Evolutionary conservation across 768 basidiomycete genomes (phyloP), one percentile per base, ranked within the genome.

Genomic region (Termitomyces sp.): DNA sequence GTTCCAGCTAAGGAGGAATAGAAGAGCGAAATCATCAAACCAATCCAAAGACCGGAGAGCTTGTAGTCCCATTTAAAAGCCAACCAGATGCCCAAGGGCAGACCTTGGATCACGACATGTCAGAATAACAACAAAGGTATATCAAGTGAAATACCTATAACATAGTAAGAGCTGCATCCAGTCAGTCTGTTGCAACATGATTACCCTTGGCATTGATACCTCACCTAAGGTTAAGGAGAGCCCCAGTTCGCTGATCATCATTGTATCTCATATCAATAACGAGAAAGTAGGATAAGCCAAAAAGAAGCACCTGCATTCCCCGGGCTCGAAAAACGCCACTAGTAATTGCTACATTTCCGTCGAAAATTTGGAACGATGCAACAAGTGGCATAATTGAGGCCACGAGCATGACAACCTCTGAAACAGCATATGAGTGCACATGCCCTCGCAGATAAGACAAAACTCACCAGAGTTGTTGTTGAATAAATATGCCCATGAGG

Each of bases 31-130:
- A 79, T 63, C 0, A 88, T 89, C 35, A 95, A 70, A 13, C 93
- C 94, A 39, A 88, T 75, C 94, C 93, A 97, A n/a, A 97, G 78
- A 1, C 94, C 94, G n/a, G 74, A 72, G 13, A 97, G 75, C 0
- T 76, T 83, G 65, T 80, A 74, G 29, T 73, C 66, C 13, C 64
- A 65, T 46, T 73, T 72, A 73, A 94, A 93, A 6, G 89, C 78
- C 7, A 95, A 81, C 68, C 80, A 89, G 44, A 92, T 69, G 10
- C 90, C 94, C 39, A 90, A 73, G 0, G 93, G 93, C 40, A 95
- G 85, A 25, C 90, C 86, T 45, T 78, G 13, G 11, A 25, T 13
- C 22, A 22, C 31, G 44, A 20, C 3, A 46, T 27, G 43, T 52
- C 56, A 45, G 43, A 48, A 43, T 52, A 22, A 23, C 22, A 23